These are phyloP conservation scores for Fonsecaea erecta DNA, from an alignment of 2,329 filamentous ascomycete species.

Conservation along the genomic window DNA sequence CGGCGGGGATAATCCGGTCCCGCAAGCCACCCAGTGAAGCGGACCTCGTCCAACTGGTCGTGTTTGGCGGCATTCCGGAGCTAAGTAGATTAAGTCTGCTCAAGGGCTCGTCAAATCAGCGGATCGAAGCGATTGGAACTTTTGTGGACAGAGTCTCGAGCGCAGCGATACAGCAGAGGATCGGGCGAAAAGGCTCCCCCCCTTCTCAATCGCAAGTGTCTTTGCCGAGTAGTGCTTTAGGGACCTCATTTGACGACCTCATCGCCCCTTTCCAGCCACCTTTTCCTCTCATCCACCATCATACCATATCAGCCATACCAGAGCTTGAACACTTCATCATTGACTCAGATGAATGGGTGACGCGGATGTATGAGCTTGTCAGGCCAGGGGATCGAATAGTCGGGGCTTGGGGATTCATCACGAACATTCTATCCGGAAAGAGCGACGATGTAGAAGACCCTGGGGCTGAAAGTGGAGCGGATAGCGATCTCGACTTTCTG, in stretches of 20 bases:
- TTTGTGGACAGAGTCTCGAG: constrained; percentile 30
- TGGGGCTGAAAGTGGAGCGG: background rate
- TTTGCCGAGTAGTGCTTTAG: background rate
- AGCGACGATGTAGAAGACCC: constrained; percentile 1
- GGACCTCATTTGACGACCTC: constrained; percentile 11
- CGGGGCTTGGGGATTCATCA: constrained; percentile 28
- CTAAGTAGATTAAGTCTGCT: constrained; percentile 32
- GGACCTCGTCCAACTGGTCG: constrained; percentile 32
- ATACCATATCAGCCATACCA: constrained; percentile 21
- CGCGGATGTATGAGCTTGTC: constrained; percentile 23
- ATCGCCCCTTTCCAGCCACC: constrained; percentile 12
- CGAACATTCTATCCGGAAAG: constrained; percentile 30
- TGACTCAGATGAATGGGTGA: constrained; percentile 27
- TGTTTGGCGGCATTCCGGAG: constrained; percentile 33
- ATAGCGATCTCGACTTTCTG: constrained; percentile 22
- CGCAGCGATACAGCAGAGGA: constrained; percentile 13
- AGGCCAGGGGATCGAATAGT: constrained; percentile 18
- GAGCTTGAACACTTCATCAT: constrained; percentile 22
- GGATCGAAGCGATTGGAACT: constrained; percentile 25
- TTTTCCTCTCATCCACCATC: constrained; percentile 17
- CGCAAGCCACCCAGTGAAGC: constrained; percentile 29
- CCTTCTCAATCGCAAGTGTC: background rate
- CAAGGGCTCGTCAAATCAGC: constrained; percentile 33
- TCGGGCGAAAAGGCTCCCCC: background rate
- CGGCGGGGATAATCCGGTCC: constrained; percentile 31